Evolutionary conservation across 2,329 filamentous ascomycete genomes (phyloP), one percentile per base, ranked within the genome.

Genomic region (Hypoxylon sp.): DNA sequence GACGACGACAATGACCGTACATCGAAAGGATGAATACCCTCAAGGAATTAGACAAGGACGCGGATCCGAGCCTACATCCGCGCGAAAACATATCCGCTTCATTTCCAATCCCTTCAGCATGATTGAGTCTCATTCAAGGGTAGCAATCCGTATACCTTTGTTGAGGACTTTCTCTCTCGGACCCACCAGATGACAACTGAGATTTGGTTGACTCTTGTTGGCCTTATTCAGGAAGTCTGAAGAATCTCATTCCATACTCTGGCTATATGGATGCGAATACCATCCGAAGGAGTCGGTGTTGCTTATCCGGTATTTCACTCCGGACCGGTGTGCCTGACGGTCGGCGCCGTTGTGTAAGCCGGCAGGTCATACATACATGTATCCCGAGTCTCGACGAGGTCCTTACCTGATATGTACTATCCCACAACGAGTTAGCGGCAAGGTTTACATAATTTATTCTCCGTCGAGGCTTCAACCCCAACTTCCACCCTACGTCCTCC

Each of bases 11-110:
- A 21, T 15, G 19, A 51, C 10, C 15, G 13, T 48, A 32, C 51
- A 17, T 17, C n/a, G 37, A 17, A 47, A 62, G 54, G 47, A 62
- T 62, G 63, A 37, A 52, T 50, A 65, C n/a, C 63, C 57, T 48
- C 52, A 39, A 53, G 37, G 46, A 24, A 24, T 31, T 17, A n/a
- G 53, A 54, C n/a, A 10, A 35, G 27, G 46, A 4, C 46, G 27
- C 53, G 13, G 32, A 29, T 46, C 19, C 27, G 37, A 32, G 17
- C 24, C 8, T 53, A 5, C 52, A 52, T 31, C 24, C 37, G n/a
- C 24, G 21, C n/a, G 19, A 19, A 13, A 19, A 35, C n/a, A n/a
- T 24, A 15, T 37, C 21, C 39, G 13, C 54, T 35, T 19, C 48
- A 59, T 59, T 59, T 19, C n/a, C 8, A 51, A 59, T 50, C 47